Percentiles rank a stretch among this genome's conserved stretches.
Conservation (phyloP, 78 protist species). For the Dictyostelium discoideum region DNA sequence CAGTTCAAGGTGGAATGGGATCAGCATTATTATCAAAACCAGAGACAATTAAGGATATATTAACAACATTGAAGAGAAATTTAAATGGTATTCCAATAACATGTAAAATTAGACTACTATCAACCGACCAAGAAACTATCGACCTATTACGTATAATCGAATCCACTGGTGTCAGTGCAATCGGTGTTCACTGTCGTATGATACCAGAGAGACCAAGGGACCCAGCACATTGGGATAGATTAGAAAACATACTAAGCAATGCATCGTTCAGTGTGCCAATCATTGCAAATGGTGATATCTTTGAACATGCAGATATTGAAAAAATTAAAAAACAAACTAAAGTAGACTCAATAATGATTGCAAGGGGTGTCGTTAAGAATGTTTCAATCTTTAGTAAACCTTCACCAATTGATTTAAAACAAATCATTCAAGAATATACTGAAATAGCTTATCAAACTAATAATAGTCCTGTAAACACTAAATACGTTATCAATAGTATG, state of each 20-base stretch:
- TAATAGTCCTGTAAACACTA: slow-evolving; percentile 22
- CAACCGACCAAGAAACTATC: slow-evolving; percentile 39
- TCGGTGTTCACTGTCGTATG: slow-evolving; percentile 80
- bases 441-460: background rate
- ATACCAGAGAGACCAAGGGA: slow-evolving; percentile 80
- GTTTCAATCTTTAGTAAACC: slow-evolving; percentile 35
- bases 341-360: slow-evolving; percentile 76
- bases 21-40: slow-evolving; percentile 52
- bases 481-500: slow-evolving; percentile 31
- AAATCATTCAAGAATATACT: slow-evolving; percentile 28
- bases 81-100: slow-evolving; percentile 64
- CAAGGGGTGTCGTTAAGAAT: slow-evolving; percentile 76
- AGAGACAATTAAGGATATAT: slow-evolving; percentile 66
- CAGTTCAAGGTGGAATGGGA: slow-evolving; percentile 84
- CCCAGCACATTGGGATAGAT: slow-evolving; percentile 74
- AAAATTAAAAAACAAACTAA: slow-evolving; percentile 1
- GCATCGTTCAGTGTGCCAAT: slow-evolving; percentile 63
- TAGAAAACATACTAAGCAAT: slow-evolving; percentile 36
- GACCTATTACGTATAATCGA: slow-evolving; percentile 74
- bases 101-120: slow-evolving; percentile 80
- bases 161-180: slow-evolving; percentile 72
- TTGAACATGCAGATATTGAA: slow-evolving; percentile 33
- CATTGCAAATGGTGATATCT: slow-evolving; percentile 83
- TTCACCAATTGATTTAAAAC: background rate
- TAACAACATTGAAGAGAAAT: slow-evolving; percentile 80